These are phyloP conservation scores for Spergularia marina DNA, from an alignment of 148 eudicot species.

Conservation along the genomic window DNA sequence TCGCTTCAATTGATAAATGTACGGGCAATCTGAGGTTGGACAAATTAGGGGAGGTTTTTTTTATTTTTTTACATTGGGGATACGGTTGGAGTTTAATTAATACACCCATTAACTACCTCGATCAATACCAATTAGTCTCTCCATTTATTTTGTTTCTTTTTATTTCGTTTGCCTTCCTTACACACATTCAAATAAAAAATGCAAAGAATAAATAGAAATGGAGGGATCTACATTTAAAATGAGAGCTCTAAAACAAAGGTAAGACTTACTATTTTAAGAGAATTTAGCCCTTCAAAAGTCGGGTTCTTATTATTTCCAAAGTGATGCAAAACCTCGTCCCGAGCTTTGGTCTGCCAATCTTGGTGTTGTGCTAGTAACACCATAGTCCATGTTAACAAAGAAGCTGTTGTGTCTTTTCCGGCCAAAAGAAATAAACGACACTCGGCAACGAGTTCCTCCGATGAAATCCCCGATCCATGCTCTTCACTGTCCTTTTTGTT, in stretches of 20 bases:
- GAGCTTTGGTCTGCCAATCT: constrained; percentile 28
- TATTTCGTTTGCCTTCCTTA: too few relatives aligned
- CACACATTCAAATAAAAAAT: neutral
- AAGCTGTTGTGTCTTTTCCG: constrained; percentile 23
- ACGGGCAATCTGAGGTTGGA: too few relatives aligned
- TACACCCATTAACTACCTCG: too few relatives aligned
- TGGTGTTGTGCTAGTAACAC: constrained; percentile 24
- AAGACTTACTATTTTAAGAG: constrained; percentile 18
- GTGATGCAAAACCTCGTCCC: constrained; percentile 25
- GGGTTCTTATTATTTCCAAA: constrained; percentile 19
- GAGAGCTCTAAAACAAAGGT: too few relatives aligned
- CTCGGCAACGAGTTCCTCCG: constrained; percentile 21
- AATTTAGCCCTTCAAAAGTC: constrained; percentile 18
- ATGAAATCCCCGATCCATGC: constrained; percentile 16
- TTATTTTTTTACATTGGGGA: too few relatives aligned
- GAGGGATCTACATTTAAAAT: too few relatives aligned
- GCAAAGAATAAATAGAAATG: too few relatives aligned
- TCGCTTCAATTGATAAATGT: too few relatives aligned
- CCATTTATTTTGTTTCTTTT: neutral
- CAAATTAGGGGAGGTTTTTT: too few relatives aligned
- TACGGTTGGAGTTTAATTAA: too few relatives aligned
- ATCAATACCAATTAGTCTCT: neutral
- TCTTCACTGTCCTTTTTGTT: constrained; percentile 22
- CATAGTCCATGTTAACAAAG: constrained; percentile 26
- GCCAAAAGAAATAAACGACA: constrained; percentile 26